Conservation (phyloP, 2,329 filamentous ascomycete genomes). For the Cercospora beticola region DNA sequence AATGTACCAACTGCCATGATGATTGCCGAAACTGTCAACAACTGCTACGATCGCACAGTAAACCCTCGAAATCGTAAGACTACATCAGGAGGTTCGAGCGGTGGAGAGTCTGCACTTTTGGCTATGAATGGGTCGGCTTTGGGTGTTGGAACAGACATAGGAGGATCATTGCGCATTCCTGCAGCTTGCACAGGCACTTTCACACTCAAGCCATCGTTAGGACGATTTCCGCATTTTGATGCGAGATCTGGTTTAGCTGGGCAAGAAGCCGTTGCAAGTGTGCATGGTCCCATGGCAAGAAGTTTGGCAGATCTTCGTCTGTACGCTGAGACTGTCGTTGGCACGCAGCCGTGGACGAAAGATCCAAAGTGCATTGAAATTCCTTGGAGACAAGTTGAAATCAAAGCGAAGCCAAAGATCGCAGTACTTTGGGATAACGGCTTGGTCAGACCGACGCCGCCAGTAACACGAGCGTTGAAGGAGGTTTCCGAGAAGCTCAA, state of each 20-base stretch:
- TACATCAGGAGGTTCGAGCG: slow-evolving; percentile 65
- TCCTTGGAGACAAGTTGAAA: slow-evolving; percentile 51
- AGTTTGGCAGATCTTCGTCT: slow-evolving; percentile 54
- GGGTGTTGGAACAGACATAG: slow-evolving; percentile 65
- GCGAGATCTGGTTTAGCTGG: slow-evolving; percentile 60
- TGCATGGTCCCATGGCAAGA: slow-evolving; percentile 63
- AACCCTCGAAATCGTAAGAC: slow-evolving; percentile 61
- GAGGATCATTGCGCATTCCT: slow-evolving; percentile 56
- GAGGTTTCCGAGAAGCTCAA: slow-evolving; percentile 56
- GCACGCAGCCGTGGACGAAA: slow-evolving; percentile 51
- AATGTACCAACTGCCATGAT: slow-evolving; percentile 69
- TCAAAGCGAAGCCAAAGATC: slow-evolving; percentile 56
- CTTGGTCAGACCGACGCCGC: slow-evolving; percentile 61
- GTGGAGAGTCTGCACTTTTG: slow-evolving; percentile 66
- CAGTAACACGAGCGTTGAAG: slow-evolving; percentile 57
- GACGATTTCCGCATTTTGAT: slow-evolving; percentile 59
- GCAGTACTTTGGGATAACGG: slow-evolving; percentile 61
- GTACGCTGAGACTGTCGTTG: slow-evolving; percentile 44
- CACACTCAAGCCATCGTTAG: slow-evolving; percentile 57
- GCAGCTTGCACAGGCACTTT: slow-evolving; percentile 61
- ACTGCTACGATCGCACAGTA: slow-evolving; percentile 56
- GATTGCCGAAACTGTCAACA: slow-evolving; percentile 67
- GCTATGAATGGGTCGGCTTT: slow-evolving; percentile 58
- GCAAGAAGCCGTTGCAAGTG: slow-evolving; percentile 63
- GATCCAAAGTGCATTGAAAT: slow-evolving; percentile 56